These are phyloP conservation scores for Leccinum uliginosum DNA, from an alignment of 768 basidiomycete genomes.

Conservation along the genomic window DNA sequence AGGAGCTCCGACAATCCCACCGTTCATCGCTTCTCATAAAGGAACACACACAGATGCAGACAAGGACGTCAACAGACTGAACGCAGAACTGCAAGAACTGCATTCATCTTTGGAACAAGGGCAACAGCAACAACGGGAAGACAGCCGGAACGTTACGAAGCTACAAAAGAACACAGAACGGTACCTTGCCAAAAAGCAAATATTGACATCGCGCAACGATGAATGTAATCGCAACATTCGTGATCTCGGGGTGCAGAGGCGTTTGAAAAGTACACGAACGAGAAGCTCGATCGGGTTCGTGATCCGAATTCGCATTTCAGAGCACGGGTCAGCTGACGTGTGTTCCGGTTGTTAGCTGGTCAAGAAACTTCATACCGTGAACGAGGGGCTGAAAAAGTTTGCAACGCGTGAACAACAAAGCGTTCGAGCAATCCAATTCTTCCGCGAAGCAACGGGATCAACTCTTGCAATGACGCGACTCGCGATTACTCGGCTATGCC, in stretches of 20 bases:
- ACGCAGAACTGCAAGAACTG: conserved; percentile 61
- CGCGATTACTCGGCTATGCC: conserved; percentile 82
- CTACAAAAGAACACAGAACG: conserved; percentile 95
- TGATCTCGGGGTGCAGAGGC: conserved; percentile 93
- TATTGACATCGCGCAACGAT: conserved; percentile 79
- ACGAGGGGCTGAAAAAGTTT: conserved; percentile 93
- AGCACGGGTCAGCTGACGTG: background rate
- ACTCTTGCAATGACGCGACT: conserved; percentile 80
- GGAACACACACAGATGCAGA: conserved; percentile 52
- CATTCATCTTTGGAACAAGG: conserved; percentile 63
- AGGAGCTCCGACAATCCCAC: background rate
- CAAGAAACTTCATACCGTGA: conserved; percentile 85
- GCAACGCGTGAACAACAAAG: conserved; percentile 99
- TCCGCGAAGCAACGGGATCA: conserved; percentile 98
- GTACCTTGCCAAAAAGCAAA: conserved; percentile 90
- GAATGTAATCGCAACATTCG: conserved; percentile 95
- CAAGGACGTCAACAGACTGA: conserved; percentile 63
- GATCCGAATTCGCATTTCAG: background rate
- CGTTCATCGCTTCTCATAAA: background rate
- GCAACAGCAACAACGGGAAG: conserved; percentile 81
- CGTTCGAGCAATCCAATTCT: conserved; percentile 96
- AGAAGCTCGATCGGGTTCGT: conserved; percentile 79
- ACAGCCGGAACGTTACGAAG: conserved; percentile 78
- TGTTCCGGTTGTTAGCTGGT: conserved; percentile 56
- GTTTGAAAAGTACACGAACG: conserved; percentile 88